Base-by-base conservation (phyloP, 2,329 filamentous ascomycete genomes). In the Claviceps pazoutovae region DNA sequence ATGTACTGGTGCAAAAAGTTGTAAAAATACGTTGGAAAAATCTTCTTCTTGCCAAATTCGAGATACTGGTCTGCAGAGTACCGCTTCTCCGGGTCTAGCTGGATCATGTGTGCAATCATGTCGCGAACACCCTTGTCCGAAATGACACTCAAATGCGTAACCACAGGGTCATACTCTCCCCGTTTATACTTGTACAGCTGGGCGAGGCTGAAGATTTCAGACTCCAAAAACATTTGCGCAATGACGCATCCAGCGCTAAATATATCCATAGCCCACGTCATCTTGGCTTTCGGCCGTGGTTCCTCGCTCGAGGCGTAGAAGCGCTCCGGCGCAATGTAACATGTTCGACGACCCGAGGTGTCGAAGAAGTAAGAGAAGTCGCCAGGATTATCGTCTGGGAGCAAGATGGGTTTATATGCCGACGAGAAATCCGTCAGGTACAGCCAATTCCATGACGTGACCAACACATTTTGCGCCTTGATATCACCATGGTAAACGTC, bases 381-480 rank as follows among this genome's bases (percentile, higher is more conserved):
- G 16, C 88, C 90, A 1, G 93, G 93, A 61, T 98, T 97, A 62
- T 98, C 90, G 66, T 96, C 91, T 2, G 93, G 93, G 2, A 98
- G 74, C 66, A 88, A 88, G 5, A 90, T 87, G 11, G 90, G 93
- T 64, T 98, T 98, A 72, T 95, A 97, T 0, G 87, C 84, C 0
- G 91, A 89, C 4, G 91, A 95, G 66, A 97, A 98, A 66, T 98
- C 93, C n/a, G 90, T 84, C 39, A 98, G 76, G 65, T 97, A 98
- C 2, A 98, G 76, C 93, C 94, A 98, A 70, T 97, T 96, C 93
- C 93, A 98, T 6, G 93, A 97, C 0, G 93, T 98, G 49, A 98
- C 91, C 47, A 98, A 74, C 38, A 95, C 82, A 61, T 98, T 98
- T 68, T 98, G 91, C 1, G 91, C 93, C 73, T 98, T 98, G 72